Evolutionary conservation across 805 yeast species (phyloP).

Genomic region (Yamadazyma insecticola): DNA sequence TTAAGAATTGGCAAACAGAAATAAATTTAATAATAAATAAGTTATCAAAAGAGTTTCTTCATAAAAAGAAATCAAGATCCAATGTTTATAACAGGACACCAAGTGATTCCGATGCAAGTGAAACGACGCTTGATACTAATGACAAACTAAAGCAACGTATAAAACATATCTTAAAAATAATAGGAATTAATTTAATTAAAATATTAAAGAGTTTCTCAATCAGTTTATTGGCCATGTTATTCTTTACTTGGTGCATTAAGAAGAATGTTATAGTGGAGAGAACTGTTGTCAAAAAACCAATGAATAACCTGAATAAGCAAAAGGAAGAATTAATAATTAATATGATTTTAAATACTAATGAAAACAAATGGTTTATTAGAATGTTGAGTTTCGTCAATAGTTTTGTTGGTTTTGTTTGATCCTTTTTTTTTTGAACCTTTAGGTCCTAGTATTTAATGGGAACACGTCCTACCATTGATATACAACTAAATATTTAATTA

Average conservation of each 20-base stretch:
- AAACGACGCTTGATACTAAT: slow-evolving; percentile 14
- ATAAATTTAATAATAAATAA: slow-evolving; percentile 44
- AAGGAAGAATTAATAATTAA: slow-evolving; percentile 39
- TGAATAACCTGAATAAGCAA: slow-evolving; percentile 13
- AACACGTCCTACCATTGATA: background rate
- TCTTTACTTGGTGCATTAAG: slow-evolving; percentile 39
- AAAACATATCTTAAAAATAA: slow-evolving; percentile 17
- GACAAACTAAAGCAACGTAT: slow-evolving; percentile 19
- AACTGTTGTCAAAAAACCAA: slow-evolving; percentile 34
- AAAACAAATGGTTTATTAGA: slow-evolving; percentile 42
- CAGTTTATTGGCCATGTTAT: slow-evolving; percentile 32
- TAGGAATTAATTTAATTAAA: slow-evolving; percentile 25
- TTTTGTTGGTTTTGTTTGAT: slow-evolving; percentile 37
- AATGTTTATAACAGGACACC: too few relatives aligned
- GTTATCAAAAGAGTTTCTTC: slow-evolving; percentile 36
- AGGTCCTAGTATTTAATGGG: too few relatives aligned
- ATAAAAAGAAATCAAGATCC: slow-evolving; percentile 7
- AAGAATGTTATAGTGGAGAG: slow-evolving; percentile 34
- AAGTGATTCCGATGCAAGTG: slow-evolving; percentile 13
- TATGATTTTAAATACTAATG: slow-evolving; percentile 38
- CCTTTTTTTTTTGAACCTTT: background rate
- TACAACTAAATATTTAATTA: too few relatives aligned
- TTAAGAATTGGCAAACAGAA: slow-evolving; percentile 51
- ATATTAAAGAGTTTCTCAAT: slow-evolving; percentile 31
- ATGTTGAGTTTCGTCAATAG: slow-evolving; percentile 31